These are phyloP conservation scores for Dactylis glomerata DNA, from an alignment of 176 grass and related monocot genomes.

Conservation along the genomic window DNA sequence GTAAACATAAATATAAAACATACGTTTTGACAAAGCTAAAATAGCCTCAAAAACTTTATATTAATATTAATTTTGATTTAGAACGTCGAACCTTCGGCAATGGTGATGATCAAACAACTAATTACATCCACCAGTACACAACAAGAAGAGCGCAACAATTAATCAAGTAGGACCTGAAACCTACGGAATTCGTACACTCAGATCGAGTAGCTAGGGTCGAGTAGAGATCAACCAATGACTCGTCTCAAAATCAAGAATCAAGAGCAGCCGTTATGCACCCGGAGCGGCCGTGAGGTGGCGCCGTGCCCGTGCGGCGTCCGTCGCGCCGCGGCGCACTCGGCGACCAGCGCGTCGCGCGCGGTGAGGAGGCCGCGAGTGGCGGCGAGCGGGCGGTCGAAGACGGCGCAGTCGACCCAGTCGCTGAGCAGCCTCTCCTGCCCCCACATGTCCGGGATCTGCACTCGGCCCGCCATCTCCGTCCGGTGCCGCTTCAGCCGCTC, in stretches of 20 bases:
- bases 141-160: not conserved
- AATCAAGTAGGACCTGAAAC: not conserved
- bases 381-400: slow-evolving; percentile 55
- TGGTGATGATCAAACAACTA: not conserved
- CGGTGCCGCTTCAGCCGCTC: slow-evolving; percentile 63
- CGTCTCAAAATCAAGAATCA: slow-evolving; percentile 1
- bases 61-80: not conserved
- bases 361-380: slow-evolving; percentile 37
- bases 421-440: slow-evolving; percentile 52
- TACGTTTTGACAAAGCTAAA: no score
- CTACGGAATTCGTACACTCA: not conserved
- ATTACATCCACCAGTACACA: not conserved
- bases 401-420: slow-evolving; percentile 55
- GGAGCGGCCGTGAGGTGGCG: slow-evolving; percentile 4
- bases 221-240: not conserved
- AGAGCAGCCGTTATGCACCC: slow-evolving; percentile 42
- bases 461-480: slow-evolving; percentile 53
- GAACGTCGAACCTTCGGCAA: not conserved
- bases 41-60: no score
- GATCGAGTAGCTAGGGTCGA: not conserved
- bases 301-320: not conserved
- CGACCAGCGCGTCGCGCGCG: slow-evolving; percentile 50
- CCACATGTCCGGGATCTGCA: slow-evolving; percentile 63
- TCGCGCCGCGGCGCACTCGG: slow-evolving; percentile 9
- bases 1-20: no score